These are phyloP conservation scores for Saraca asoca DNA, from an alignment of 331 rosid genomes.

Conservation along the genomic window DNA sequence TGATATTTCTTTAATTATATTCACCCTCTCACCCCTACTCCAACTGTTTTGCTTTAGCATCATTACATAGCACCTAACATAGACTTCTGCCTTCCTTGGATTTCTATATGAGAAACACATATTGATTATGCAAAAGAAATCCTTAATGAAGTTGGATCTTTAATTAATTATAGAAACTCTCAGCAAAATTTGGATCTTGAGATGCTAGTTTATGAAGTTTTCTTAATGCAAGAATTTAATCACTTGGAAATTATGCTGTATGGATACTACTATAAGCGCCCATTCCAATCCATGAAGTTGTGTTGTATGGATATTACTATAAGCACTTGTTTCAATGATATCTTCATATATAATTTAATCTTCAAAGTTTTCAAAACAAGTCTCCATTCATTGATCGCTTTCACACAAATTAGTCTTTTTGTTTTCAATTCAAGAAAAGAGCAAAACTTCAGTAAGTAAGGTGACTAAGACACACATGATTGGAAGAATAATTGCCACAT, in stretches of 20 bases:
- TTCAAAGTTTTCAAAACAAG: too few species aligned
- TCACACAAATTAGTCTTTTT: too few species aligned
- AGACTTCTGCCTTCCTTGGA: slow-evolving; percentile 53
- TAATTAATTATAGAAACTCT: slow-evolving; percentile 35
- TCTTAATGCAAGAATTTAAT: background rate
- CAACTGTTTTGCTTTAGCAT: slow-evolving; percentile 33
- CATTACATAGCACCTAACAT: slow-evolving; percentile 32
- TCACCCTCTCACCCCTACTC: slow-evolving; percentile 43
- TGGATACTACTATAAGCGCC: slow-evolving; percentile 31
- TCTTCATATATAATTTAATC: too few species aligned
- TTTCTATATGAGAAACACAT: slow-evolving; percentile 48
- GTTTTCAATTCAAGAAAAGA: too few species aligned
- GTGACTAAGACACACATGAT: too few species aligned
- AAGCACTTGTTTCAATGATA: slow-evolving; percentile 1
- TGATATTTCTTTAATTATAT: slow-evolving; percentile 34
- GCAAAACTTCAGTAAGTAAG: too few species aligned
- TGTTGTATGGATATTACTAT: slow-evolving; percentile 13
- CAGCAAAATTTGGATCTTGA: slow-evolving; percentile 11
- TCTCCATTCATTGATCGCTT: too few species aligned
- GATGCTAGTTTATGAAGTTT: slow-evolving; percentile 28
- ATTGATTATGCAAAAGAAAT: slow-evolving; percentile 36
- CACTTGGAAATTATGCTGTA: background rate
- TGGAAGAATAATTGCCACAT: too few species aligned
- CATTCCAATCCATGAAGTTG: slow-evolving; percentile 3
- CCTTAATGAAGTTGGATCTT: slow-evolving; percentile 39